These are phyloP conservation scores for Cnidoscolus chayamansa DNA, from an alignment of 441 rosid species.

Conservation along the genomic window DNA sequence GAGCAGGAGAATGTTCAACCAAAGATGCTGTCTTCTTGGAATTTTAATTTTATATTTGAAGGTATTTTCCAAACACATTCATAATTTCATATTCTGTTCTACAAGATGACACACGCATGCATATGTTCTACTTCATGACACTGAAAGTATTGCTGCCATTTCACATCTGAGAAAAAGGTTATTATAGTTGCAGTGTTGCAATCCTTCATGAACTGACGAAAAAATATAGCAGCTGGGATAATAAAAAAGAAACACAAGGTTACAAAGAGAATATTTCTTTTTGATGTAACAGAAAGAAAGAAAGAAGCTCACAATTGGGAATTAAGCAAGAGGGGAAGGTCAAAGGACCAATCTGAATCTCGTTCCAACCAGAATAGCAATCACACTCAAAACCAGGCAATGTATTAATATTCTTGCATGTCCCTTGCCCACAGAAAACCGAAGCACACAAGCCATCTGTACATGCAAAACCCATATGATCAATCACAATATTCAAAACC, in stretches of 20 bases:
- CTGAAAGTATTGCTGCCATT: neutral
- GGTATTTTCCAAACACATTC: neutral
- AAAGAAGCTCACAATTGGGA: constrained; percentile 43
- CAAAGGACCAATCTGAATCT: constrained; percentile 30
- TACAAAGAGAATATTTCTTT: neutral
- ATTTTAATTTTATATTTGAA: neutral
- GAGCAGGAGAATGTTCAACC: neutral
- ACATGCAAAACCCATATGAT: neutral
- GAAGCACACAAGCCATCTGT: constrained; percentile 14
- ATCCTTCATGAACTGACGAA: neutral
- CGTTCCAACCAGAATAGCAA: constrained; percentile 51
- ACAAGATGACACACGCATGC: neutral
- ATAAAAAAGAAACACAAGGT: neutral
- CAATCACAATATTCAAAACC: neutral
- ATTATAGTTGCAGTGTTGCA: neutral
- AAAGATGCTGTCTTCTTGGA: neutral
- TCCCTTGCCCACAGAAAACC: constrained; percentile 40
- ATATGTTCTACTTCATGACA: neutral
- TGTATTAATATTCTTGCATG: constrained; percentile 26
- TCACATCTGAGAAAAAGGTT: neutral
- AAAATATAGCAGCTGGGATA: neutral
- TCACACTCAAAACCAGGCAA: constrained; percentile 32
- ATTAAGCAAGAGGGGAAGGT: constrained; percentile 36
- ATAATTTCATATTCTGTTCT: neutral
- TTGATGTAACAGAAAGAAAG: neutral